Base-by-base conservation (phyloP, 257 asterid species). In the Henckelia pumila region DNA sequence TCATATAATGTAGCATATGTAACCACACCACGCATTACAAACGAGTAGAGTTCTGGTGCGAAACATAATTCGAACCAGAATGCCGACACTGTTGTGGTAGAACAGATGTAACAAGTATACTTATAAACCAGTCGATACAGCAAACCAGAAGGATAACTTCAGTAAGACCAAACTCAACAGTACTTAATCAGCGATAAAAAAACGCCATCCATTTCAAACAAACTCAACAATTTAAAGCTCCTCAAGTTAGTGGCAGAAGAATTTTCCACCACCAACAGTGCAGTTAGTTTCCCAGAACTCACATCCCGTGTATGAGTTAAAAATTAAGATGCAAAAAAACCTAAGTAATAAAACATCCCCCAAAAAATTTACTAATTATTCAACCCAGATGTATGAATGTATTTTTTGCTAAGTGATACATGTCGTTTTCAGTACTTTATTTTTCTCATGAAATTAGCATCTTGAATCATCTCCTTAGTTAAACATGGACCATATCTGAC, bases 1-100 rank as follows among this genome's bases (percentile, higher is more conserved):
- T 7, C 67, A 37, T 23, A 32, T 33, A 76, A 63, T 22, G 33
- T 10, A 60, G 74, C 56, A 66, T 56, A 63, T 62, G 25, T 16
- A 49, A 22, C 24, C 8, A 26, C 60, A 66, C 23, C 7, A 44
- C 64, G 57, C 56, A 16, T 28, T 33, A 13, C 59, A 68, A 65
- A 21, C 19, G 26, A 26, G 57, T 17, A 35, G 9, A 59, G 6
- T 74, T 68, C 40, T 20, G 19, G 56, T 49, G 64, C 47, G 64
- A 11, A 71, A 61, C 52, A 17, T 13, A n/a, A n/a, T n/a, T n/a
- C n/a, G n/a, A n/a, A n/a, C n/a, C n/a, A 32, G 63, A 25, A 33
- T 25, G 14, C 40, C 35, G 52, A 55, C 35, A 35, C 32, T 28
- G 11, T 21, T 50, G 32, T 33, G 29, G 77, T 37, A 33, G 49